phyloP scores from a whole-genome alignment of 495 filamentous ascomycete species.

The Podospora pseudoanserina region DNA sequence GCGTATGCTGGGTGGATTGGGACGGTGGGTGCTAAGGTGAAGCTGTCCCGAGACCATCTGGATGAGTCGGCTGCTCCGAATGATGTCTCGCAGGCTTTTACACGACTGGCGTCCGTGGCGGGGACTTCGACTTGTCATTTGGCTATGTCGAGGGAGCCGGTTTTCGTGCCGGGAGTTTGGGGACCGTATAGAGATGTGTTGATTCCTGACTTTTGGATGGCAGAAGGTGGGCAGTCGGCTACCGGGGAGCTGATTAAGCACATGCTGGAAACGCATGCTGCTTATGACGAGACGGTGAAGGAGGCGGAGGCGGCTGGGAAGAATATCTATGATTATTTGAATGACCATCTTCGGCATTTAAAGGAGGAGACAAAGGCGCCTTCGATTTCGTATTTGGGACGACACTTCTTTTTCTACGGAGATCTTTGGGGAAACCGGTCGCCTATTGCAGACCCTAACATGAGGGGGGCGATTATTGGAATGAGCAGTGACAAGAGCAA shows the following conservation, averaged over 20 bases:
- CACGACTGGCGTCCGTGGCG: conserved; percentile 88
- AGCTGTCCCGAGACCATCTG: conserved; percentile 59
- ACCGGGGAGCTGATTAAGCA: conserved; percentile 93
- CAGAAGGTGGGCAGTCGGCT: conserved; percentile 92
- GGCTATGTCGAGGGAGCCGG: conserved; percentile 84
- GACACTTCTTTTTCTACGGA: conserved; percentile 97
- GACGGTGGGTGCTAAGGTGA: conserved; percentile 92
- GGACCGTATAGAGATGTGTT: conserved; percentile 93
- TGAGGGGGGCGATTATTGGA: conserved; percentile 85
- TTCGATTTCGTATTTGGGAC: conserved; percentile 73
- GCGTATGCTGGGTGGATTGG: conserved; percentile 98
- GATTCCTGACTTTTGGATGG: conserved; percentile 87
- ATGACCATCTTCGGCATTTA: conserved; percentile 79
- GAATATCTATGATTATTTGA: conserved; percentile 92
- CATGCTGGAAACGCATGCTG: conserved; percentile 88
- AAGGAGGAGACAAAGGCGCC: conserved; percentile 63
- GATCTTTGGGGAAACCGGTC: conserved; percentile 98
- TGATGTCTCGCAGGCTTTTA: conserved; percentile 87
- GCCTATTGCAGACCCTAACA: conserved; percentile 84
- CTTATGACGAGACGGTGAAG: conserved; percentile 70
- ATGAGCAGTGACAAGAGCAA: conserved; percentile 79
- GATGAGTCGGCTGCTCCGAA: conserved; percentile 60
- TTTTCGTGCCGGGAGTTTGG: conserved; percentile 94
- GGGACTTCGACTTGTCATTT: conserved; percentile 97
- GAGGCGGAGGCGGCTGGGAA: conserved; percentile 71